Evolutionary conservation across 2,329 filamentous ascomycete species (phyloP).

Genomic region (Cladorrhinum sp.): DNA sequence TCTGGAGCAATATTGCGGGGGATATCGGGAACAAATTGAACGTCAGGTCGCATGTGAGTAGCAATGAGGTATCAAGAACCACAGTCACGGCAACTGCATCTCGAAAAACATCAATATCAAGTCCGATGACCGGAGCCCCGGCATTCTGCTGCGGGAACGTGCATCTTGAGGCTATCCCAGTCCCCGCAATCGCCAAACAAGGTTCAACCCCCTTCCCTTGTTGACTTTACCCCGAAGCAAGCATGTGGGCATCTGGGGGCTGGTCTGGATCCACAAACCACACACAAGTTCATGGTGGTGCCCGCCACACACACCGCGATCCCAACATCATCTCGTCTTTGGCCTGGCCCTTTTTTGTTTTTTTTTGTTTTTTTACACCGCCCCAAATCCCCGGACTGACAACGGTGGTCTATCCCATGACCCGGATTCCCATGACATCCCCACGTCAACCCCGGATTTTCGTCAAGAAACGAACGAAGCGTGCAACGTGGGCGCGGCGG

Average conservation of each 20-base stretch:
- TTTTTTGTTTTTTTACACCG: neutral
- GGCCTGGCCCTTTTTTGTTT: neutral
- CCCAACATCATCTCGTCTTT: neutral
- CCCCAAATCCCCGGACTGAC: neutral
- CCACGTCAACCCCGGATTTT: constrained; percentile 4
- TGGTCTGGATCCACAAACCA: neutral
- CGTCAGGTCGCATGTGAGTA: constrained; percentile 1
- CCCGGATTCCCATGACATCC: neutral
- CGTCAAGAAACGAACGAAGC: neutral
- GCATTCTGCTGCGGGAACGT: neutral
- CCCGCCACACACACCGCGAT: neutral
- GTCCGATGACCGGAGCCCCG: neutral
- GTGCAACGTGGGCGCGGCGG: constrained; percentile 1
- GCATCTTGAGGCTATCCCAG: neutral
- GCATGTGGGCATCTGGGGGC: neutral
- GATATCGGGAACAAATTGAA: constrained; percentile 14
- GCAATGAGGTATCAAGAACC: neutral
- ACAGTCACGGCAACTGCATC: neutral
- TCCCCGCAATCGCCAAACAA: neutral
- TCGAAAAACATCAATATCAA: neutral
- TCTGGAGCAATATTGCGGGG: constrained; percentile 11
- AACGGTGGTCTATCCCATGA: neutral
- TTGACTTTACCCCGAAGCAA: neutral
- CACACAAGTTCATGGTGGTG: neutral
- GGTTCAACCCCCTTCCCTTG: neutral